Evolutionary conservation across 371 early-diverging fungal genomes (phyloP).

Genomic region (Mucor velutinosus): DNA sequence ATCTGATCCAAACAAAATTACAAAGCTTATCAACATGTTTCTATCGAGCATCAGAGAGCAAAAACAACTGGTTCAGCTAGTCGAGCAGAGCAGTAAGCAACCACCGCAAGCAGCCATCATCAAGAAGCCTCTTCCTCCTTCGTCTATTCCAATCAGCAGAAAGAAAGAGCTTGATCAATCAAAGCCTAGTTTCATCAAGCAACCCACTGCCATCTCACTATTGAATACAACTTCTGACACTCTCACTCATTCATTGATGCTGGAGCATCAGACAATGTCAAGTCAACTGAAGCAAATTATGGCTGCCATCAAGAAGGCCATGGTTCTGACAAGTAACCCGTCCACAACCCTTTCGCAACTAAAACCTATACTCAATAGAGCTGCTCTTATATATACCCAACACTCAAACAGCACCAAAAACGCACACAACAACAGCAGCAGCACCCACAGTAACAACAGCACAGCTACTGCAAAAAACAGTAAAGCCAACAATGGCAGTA

Average conservation of each 20-base stretch:
- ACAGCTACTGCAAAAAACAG: neutral
- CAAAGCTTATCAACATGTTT: slow-evolving; percentile 9
- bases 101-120: neutral
- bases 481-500: neutral
- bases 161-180: neutral
- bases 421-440: neutral
- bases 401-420: neutral
- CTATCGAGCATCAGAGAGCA: slow-evolving; percentile 20
- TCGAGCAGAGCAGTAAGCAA: slow-evolving; percentile 1
- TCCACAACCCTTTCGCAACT: slow-evolving; percentile 13
- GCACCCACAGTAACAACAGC: neutral
- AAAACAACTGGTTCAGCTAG: slow-evolving; percentile 10
- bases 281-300: slow-evolving; percentile 18
- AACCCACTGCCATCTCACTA: slow-evolving; percentile 1
- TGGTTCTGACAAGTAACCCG: slow-evolving; percentile 6
- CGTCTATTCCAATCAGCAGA: neutral
- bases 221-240: neutral
- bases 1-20: neutral
- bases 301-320: slow-evolving; percentile 13
- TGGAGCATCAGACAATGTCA: slow-evolving; percentile 10
- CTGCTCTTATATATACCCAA: slow-evolving; percentile 2
- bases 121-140: neutral
- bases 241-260: neutral
- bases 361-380: slow-evolving; percentile 12
- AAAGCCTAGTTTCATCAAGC: slow-evolving; percentile 13